A percentile compares a stretch with the other conserved stretches of the same genome.
These are phyloP conservation scores for Trametes cubensis DNA, from an alignment of 768 basidiomycete genomes.

Conservation along the genomic window DNA sequence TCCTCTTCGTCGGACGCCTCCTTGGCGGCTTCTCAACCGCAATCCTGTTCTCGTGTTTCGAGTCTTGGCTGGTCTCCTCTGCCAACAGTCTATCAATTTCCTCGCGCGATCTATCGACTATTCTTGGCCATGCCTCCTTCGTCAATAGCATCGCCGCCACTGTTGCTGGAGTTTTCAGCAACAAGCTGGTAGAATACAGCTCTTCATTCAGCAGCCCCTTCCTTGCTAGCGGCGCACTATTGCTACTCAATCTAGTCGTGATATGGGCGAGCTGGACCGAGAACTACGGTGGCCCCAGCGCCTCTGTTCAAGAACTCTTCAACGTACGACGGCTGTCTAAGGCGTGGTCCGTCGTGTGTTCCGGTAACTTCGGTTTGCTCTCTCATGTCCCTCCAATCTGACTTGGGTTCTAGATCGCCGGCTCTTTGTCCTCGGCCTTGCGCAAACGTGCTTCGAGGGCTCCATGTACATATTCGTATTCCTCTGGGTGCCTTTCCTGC, in stretches of 20 bases:
- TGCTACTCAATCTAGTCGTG: slow-evolving; percentile 56
- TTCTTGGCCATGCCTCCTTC: slow-evolving; percentile 74
- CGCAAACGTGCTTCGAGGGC: slow-evolving; percentile 82
- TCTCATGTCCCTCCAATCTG: neutral
- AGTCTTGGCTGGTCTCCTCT: slow-evolving; percentile 76
- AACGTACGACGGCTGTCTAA: slow-evolving; percentile 55
- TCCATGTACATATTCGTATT: slow-evolving; percentile 88
- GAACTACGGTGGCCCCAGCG: slow-evolving; percentile 56
- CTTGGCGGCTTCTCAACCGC: slow-evolving; percentile 74
- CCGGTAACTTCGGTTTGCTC: neutral
- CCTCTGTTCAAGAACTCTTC: slow-evolving; percentile 35
- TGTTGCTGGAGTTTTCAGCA: slow-evolving; percentile 64
- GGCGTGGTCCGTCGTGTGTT: slow-evolving; percentile 58
- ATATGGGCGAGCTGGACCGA: slow-evolving; percentile 66
- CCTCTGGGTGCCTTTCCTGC: slow-evolving; percentile 77
- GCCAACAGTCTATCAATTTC: slow-evolving; percentile 54
- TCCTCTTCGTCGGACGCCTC: slow-evolving; percentile 65
- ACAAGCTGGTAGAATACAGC: slow-evolving; percentile 59
- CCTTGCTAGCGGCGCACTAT: slow-evolving; percentile 58
- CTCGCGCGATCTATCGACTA: slow-evolving; percentile 60
- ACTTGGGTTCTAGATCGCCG: slow-evolving; percentile 48
- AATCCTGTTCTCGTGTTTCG: slow-evolving; percentile 75
- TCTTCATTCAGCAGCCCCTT: slow-evolving; percentile 65
- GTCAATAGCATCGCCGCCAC: slow-evolving; percentile 76
- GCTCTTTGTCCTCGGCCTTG: slow-evolving; percentile 66